Conservation (phyloP, 2,329 filamentous ascomycete genomes). For the Dothistroma pini region DNA sequence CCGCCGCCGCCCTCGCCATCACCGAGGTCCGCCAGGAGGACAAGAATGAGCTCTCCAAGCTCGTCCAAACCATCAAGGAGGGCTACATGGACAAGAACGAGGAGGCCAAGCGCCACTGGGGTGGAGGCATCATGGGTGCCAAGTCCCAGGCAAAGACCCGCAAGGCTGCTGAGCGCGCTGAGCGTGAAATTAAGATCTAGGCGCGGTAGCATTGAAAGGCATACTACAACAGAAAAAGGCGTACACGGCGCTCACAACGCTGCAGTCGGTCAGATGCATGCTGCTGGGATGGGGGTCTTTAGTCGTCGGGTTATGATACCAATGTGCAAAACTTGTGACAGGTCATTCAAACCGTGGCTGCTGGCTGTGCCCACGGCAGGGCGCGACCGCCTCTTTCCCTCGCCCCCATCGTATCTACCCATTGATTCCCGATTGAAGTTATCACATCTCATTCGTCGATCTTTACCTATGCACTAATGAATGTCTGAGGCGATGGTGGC, state of each 20-base stretch:
- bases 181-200: conserved; percentile 97
- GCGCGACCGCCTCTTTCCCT: not conserved
- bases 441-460: not conserved
- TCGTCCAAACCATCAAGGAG: conserved; percentile 94
- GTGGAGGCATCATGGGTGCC: conserved; percentile 98
- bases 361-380: conserved; percentile 21
- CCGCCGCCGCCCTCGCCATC: conserved; percentile 88
- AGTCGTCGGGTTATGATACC: conserved; percentile 21
- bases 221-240: conserved; percentile 18
- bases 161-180: conserved; percentile 94
- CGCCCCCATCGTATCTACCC: not conserved
- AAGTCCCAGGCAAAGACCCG: conserved; percentile 76
- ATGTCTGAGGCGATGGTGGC: not conserved
- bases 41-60: conserved; percentile 97
- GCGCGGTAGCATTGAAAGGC: conserved; percentile 7
- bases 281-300: conserved; percentile 19
- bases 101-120: conserved; percentile 88
- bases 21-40: conserved; percentile 98
- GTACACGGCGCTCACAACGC: conserved; percentile 18
- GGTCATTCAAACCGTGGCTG: conserved; percentile 21
- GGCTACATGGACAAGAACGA: conserved; percentile 96
- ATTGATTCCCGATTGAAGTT: too few relatives aligned
- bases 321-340: conserved; percentile 17
- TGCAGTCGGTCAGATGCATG: conserved; percentile 21
- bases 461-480: not conserved